phyloP scores from a whole-genome alignment of 805 yeast species.

The Zygosaccharomyces siamensis region DNA sequence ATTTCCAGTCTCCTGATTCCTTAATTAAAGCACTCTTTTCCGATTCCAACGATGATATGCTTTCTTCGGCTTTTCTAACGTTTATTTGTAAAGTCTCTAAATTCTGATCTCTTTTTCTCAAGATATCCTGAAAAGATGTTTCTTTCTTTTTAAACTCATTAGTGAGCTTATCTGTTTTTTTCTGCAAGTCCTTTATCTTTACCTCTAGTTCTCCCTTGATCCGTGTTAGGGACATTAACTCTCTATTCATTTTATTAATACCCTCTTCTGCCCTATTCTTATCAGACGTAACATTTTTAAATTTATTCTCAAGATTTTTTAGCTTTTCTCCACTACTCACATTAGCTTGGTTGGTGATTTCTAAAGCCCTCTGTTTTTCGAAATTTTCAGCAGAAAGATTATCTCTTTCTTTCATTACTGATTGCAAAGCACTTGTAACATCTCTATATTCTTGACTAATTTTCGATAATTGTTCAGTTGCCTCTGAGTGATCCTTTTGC shows the following conservation, averaged over 20 bases:
- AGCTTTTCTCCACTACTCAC: slow-evolving; percentile 19
- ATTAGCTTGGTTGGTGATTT: slow-evolving; percentile 18
- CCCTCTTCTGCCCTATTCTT: slow-evolving; percentile 76
- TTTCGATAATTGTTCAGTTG: background rate
- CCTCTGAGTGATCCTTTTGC: slow-evolving; percentile 16
- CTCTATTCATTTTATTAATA: slow-evolving; percentile 84
- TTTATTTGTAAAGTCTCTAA: slow-evolving; percentile 4
- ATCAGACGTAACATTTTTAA: slow-evolving; percentile 30
- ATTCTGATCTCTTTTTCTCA: slow-evolving; percentile 18
- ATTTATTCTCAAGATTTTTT: slow-evolving; percentile 23
- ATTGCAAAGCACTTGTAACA: slow-evolving; percentile 14
- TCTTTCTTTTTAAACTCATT: slow-evolving; percentile 24
- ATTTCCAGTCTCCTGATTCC: slow-evolving; percentile 26
- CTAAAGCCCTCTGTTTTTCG: slow-evolving; percentile 37
- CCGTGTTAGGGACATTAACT: slow-evolving; percentile 59
- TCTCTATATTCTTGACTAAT: slow-evolving; percentile 14
- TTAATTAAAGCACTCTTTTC: slow-evolving; percentile 24
- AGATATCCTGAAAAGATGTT: slow-evolving; percentile 15
- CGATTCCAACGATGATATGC: slow-evolving; percentile 8
- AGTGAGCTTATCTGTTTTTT: slow-evolving; percentile 38
- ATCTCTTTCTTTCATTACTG: slow-evolving; percentile 20
- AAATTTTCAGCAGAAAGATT: slow-evolving; percentile 29
- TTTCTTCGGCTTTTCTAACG: background rate
- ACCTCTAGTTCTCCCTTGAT: slow-evolving; percentile 51
- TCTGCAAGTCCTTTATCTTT: slow-evolving; percentile 40